Evolutionary conservation across 2,329 filamentous ascomycete genomes (phyloP), one percentile per base, ranked within the genome.

Genomic region (Xylariaceae sp.): DNA sequence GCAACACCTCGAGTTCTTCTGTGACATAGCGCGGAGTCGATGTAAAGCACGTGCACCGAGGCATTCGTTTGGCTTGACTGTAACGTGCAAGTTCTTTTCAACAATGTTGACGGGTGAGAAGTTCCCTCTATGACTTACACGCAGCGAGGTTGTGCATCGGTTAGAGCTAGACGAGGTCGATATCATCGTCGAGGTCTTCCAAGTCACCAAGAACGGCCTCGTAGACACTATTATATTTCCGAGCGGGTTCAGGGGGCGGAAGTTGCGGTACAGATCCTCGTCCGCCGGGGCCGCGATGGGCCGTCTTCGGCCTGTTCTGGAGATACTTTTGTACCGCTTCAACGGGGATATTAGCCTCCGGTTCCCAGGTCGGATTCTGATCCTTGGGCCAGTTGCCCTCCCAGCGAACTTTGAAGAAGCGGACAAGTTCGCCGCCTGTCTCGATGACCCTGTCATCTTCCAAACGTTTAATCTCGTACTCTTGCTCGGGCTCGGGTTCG

Each of bases 301-400:
- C 17, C 34, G 9, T 5, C 35, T 30, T n/a, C 34, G 9, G 35
- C 53, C 73, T 75, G 7, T 71, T 59, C 50, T 73, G 72, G 4
- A 76, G 62, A 58, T 78, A 85, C 2, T 70, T 71, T 5, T 68
- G 71, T 1, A 83, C 71, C 45, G 83, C 66, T 0, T 59, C 59
- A 0, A 67, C 58, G 0, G 78, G 70, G 2, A 85, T 76, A 55
- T 84, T 82, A 2, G 75, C 75, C 62, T 79, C 77, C 0, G 82
- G 82, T 65, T 85, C 82, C 82, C 82, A 85, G 0, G 82, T 80
- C 0, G 81, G 80, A 57, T 85, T 84, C 66, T 84, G 76, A 7
- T 78, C 78, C 0, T 75, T 70, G 0, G 82, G 80, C 82, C 82
- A 85, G 59, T 82, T 70, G 6, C 82, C 82, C 50, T 77, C 77